A percentile compares a stretch with the other conserved stretches of the same genome.
Evolutionary conservation across 2,329 filamentous ascomycete genomes (phyloP).

Genomic region (Aureobasidium pullulans): DNA sequence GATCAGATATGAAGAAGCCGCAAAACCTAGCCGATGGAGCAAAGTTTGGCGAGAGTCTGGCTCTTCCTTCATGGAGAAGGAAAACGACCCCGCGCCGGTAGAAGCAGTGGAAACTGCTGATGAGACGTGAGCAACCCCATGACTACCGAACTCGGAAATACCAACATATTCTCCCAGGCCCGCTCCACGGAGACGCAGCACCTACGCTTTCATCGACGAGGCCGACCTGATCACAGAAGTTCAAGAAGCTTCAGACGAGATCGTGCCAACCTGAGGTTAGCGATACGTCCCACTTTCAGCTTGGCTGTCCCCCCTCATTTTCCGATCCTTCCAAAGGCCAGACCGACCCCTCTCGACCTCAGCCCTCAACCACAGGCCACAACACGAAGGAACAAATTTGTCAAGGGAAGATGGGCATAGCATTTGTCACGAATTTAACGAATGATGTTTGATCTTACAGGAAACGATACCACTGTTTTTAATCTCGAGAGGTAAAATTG

Average conservation of each 20-base stretch:
- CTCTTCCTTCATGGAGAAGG: background rate
- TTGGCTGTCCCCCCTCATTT: too few species aligned
- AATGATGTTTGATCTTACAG: too few species aligned
- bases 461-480: background rate
- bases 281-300: background rate
- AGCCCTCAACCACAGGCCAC: too few species aligned
- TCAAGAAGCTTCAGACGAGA: background rate
- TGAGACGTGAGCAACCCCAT: background rate
- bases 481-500: background rate
- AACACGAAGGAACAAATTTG: too few species aligned
- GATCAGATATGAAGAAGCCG: background rate
- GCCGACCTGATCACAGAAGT: background rate
- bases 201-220: background rate
- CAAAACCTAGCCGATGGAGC: background rate
- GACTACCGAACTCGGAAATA: background rate
- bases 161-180: background rate
- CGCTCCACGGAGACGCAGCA: conserved; percentile 2
- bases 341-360: too few species aligned
- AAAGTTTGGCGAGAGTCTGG: background rate
- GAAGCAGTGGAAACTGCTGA: background rate
- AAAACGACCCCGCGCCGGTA: background rate
- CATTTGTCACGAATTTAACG: too few species aligned
- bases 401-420: too few species aligned
- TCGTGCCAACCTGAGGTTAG: background rate
- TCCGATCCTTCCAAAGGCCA: too few species aligned